A percentile compares a stretch with the other conserved stretches of the same genome.
These are phyloP conservation scores for Scedosporium boydii DNA, from an alignment of 2,329 filamentous ascomycete genomes.

Conservation along the genomic window DNA sequence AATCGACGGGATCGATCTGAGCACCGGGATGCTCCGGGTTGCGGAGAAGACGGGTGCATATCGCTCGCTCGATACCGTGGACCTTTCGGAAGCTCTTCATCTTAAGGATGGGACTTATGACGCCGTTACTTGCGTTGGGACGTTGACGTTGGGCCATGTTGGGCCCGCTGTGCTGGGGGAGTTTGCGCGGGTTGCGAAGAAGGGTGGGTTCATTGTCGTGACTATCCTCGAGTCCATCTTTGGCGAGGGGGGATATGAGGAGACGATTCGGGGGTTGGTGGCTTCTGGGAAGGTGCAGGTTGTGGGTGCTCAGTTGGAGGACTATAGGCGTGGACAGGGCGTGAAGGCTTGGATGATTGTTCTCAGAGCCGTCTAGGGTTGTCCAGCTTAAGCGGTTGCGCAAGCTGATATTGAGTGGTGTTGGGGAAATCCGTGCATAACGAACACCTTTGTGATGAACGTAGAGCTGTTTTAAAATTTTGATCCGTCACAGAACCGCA, in stretches of 20 bases:
- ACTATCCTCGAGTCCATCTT: slow-evolving; percentile 42
- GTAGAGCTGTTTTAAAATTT: no score
- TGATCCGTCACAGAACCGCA: no score
- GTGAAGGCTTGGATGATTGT: slow-evolving; percentile 22
- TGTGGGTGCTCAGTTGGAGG: slow-evolving; percentile 19
- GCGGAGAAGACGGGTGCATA: slow-evolving; percentile 39
- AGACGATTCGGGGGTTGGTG: slow-evolving; percentile 27
- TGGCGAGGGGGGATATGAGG: slow-evolving; percentile 35
- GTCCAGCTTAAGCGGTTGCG: not conserved
- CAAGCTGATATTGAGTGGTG: no score
- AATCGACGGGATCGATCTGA: slow-evolving; percentile 45
- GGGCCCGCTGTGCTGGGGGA: slow-evolving; percentile 39
- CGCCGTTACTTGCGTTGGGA: slow-evolving; percentile 38
- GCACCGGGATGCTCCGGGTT: slow-evolving; percentile 41
- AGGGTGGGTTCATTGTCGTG: slow-evolving; percentile 36
- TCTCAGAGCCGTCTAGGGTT: slow-evolving; percentile 14
- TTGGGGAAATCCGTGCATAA: no score
- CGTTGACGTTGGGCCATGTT: slow-evolving; percentile 45
- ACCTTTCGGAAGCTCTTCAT: slow-evolving; percentile 34
- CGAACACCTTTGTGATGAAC: no score
- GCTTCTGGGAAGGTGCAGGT: slow-evolving; percentile 19
- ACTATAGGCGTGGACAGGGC: slow-evolving; percentile 21
- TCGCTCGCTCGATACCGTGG: slow-evolving; percentile 30
- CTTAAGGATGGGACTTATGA: slow-evolving; percentile 33
- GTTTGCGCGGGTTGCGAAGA: slow-evolving; percentile 37